phyloP scores from a whole-genome alignment of 106 monocot species.

The Xerophyta viscosa region DNA sequence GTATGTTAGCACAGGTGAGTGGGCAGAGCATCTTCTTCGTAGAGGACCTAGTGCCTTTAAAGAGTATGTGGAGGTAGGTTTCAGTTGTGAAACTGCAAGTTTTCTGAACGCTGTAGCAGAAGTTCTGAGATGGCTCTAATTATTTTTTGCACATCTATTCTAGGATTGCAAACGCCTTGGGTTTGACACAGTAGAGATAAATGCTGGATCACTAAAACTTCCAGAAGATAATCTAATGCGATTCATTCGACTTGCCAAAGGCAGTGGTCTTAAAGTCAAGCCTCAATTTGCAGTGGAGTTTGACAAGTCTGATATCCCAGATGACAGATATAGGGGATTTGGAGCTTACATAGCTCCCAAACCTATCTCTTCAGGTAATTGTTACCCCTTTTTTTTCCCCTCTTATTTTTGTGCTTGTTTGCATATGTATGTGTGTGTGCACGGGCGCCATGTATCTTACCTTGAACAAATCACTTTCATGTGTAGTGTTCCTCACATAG shows the following conservation, averaged over 20 bases:
- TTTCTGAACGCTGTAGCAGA: too few relatives aligned
- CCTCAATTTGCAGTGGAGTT: constrained; percentile 73
- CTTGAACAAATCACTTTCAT: too few relatives aligned
- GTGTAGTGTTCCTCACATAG: too few relatives aligned
- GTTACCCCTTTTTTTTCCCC: neutral
- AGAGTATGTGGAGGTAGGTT: constrained; percentile 61
- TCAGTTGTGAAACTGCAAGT: neutral
- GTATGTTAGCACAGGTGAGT: constrained; percentile 85
- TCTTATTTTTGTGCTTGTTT: neutral
- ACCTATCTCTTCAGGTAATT: constrained; percentile 39
- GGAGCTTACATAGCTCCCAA: constrained; percentile 56
- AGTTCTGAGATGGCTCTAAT: too few relatives aligned
- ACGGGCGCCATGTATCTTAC: neutral
- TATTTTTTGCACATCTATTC: too few relatives aligned
- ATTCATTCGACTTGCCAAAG: constrained; percentile 65
- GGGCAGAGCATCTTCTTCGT: constrained; percentile 66
- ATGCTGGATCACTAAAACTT: constrained; percentile 58
- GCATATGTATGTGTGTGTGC: neutral
- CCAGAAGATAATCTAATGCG: constrained; percentile 73
- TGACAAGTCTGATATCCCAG: constrained; percentile 53
- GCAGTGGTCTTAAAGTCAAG: constrained; percentile 61
- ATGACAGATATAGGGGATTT: constrained; percentile 56
- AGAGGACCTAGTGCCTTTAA: constrained; percentile 64
- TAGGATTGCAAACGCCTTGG: constrained; percentile 84
- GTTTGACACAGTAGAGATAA: constrained; percentile 82